phyloP scores from a whole-genome alignment of 2,329 filamentous ascomycete genomes.

The Phialophora macrospora region DNA sequence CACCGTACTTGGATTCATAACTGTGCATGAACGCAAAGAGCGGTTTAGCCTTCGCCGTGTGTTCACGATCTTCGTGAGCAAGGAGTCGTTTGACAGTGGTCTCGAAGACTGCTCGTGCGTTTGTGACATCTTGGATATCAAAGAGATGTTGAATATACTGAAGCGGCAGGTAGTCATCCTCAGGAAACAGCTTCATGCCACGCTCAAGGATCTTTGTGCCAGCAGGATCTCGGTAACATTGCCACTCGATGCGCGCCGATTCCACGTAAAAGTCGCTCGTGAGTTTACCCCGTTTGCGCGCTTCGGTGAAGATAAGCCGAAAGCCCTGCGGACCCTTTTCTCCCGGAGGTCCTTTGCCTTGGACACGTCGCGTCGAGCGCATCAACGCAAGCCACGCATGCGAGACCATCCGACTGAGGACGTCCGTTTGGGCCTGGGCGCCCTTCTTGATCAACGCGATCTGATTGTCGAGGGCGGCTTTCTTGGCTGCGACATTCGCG shows the following conservation, averaged over 20 bases:
- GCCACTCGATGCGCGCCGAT: slow-evolving; percentile 88
- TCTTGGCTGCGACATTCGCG: slow-evolving; percentile 54
- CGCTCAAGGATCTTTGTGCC: slow-evolving; percentile 96
- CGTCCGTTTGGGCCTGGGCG: slow-evolving; percentile 72
- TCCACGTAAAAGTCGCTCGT: slow-evolving; percentile 95
- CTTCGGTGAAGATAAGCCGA: slow-evolving; percentile 86
- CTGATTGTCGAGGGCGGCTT: slow-evolving; percentile 59
- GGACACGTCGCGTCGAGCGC: slow-evolving; percentile 89
- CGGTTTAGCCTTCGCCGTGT: slow-evolving; percentile 74
- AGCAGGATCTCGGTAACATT: slow-evolving; percentile 92
- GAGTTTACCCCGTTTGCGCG: slow-evolving; percentile 81
- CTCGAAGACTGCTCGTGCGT: slow-evolving; percentile 94
- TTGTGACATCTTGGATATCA: slow-evolving; percentile 88
- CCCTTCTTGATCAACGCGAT: slow-evolving; percentile 66
- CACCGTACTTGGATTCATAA: slow-evolving; percentile 92
- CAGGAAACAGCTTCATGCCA: slow-evolving; percentile 88
- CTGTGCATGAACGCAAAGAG: slow-evolving; percentile 92
- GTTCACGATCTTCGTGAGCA: slow-evolving; percentile 68
- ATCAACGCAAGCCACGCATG: slow-evolving; percentile 95
- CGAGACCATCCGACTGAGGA: slow-evolving; percentile 83
- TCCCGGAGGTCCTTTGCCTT: slow-evolving; percentile 78
- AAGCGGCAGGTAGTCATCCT: slow-evolving; percentile 89
- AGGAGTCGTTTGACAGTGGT: slow-evolving; percentile 84
- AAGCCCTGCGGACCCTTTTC: slow-evolving; percentile 68
- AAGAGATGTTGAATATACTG: slow-evolving; percentile 96